Conservation (phyloP, 768 basidiomycete species). For the Calvatia gigantea region DNA sequence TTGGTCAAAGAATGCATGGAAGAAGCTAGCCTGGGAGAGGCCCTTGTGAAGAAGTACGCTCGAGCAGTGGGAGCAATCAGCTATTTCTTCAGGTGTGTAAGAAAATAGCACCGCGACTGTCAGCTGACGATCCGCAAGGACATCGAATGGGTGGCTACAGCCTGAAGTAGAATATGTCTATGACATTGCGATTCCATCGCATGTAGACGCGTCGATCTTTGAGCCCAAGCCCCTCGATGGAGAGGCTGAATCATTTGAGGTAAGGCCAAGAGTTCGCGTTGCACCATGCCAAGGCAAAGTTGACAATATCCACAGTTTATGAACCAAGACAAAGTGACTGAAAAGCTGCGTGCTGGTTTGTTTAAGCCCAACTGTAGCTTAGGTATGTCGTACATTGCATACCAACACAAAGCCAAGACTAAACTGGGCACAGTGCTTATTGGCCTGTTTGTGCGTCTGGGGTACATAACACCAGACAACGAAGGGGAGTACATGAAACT, state of each 20-base stretch:
- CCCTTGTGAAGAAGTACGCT: conserved; percentile 57
- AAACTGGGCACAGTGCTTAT: conserved; percentile 56
- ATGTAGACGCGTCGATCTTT: conserved; percentile 43
- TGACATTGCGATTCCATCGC: conserved; percentile 68
- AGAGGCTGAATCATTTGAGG: conserved; percentile 93
- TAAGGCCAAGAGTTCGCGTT: conserved; percentile 22
- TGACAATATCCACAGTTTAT: conserved; percentile 50
- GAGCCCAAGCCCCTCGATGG: conserved; percentile 79
- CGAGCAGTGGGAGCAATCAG: conserved; percentile 67
- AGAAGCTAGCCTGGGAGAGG: conserved; percentile 78
- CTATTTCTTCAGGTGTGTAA: conserved; percentile 69
- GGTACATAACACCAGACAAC: conserved; percentile 81
- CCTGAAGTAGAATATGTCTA: conserved; percentile 86
- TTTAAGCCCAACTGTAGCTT: conserved; percentile 95
- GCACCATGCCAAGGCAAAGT: neutral
- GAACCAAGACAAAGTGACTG: conserved; percentile 55
- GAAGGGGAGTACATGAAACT: conserved; percentile 84
- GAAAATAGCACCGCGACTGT: neutral
- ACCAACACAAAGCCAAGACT: neutral
- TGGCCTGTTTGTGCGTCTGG: conserved; percentile 87
- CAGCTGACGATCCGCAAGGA: conserved; percentile 31
- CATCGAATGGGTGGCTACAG: conserved; percentile 73
- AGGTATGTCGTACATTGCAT: conserved; percentile 42
- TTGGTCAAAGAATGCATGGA: conserved; percentile 92
- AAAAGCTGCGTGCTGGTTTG: conserved; percentile 58